Evolutionary conservation across 805 yeast genomes (phyloP).

Genomic region (Sporopachydermia quercuum): DNA sequence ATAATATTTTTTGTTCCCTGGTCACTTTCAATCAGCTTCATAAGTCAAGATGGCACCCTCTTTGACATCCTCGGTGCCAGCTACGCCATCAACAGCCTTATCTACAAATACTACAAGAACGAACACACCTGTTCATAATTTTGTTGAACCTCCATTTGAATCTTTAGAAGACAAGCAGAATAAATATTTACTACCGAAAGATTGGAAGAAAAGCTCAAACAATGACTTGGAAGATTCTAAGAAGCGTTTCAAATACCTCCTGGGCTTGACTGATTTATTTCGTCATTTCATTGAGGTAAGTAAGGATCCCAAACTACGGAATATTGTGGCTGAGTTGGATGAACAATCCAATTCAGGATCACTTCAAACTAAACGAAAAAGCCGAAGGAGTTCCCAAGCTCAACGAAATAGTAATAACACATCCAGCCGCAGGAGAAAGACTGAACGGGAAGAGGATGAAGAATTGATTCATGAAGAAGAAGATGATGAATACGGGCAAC

Average conservation of each 20-base stretch:
- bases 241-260: slow-evolving; percentile 48
- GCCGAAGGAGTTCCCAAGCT: slow-evolving; percentile 9
- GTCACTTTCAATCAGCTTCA: too few species aligned
- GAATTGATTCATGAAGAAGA: slow-evolving; percentile 66
- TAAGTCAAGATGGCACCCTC: not conserved
- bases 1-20: too few species aligned
- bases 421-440: slow-evolving; percentile 44
- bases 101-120: not conserved
- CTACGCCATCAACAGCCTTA: not conserved
- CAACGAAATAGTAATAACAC: slow-evolving; percentile 8
- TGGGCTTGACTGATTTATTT: slow-evolving; percentile 52
- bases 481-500: slow-evolving; percentile 32
- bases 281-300: slow-evolving; percentile 51
- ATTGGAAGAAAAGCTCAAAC: slow-evolving; percentile 36
- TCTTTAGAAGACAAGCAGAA: slow-evolving; percentile 12
- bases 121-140: not conserved
- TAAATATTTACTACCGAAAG: slow-evolving; percentile 32
- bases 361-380: slow-evolving; percentile 6
- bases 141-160: not conserved
- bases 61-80: not conserved
- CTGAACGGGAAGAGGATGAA: slow-evolving; percentile 69
- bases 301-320: slow-evolving; percentile 40
- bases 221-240: slow-evolving; percentile 34
- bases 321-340: slow-evolving; percentile 32
- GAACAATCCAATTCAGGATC: slow-evolving; percentile 9